These are phyloP conservation scores for Laburnicola sp. DNA, from an alignment of 2,329 filamentous ascomycete genomes.

Conservation along the genomic window DNA sequence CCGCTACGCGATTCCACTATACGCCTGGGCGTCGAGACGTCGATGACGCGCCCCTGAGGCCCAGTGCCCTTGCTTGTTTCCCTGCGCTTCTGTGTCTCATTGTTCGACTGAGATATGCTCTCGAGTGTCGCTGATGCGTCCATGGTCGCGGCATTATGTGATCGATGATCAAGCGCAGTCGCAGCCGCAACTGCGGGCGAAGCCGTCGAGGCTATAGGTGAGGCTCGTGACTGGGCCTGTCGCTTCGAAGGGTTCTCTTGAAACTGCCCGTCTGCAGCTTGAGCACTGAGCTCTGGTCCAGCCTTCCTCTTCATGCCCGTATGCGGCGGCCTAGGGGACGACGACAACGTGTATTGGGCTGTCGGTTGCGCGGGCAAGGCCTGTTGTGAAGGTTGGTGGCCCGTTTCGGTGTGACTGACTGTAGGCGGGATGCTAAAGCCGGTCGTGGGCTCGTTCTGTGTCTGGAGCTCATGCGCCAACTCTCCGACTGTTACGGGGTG, in stretches of 20 bases:
- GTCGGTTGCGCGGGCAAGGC: slow-evolving; percentile 15
- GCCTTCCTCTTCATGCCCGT: slow-evolving; percentile 45
- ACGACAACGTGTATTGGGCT: slow-evolving; percentile 31
- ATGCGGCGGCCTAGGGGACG: slow-evolving; percentile 28
- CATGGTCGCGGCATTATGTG: slow-evolving; percentile 22
- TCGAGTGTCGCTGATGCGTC: slow-evolving; percentile 21
- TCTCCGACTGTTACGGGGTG: slow-evolving; percentile 53
- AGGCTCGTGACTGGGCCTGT: slow-evolving; percentile 36
- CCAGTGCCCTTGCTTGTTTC: slow-evolving; percentile 39
- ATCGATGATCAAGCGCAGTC: slow-evolving; percentile 22
- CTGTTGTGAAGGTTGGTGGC: slow-evolving; percentile 27
- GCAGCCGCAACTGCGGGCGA: slow-evolving; percentile 23
- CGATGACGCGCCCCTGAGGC: slow-evolving; percentile 38
- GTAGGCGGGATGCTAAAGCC: slow-evolving; percentile 47
- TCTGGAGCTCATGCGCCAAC: slow-evolving; percentile 44
- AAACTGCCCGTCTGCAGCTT: slow-evolving; percentile 21
- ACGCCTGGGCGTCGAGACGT: slow-evolving; percentile 38
- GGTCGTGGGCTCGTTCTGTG: slow-evolving; percentile 30
- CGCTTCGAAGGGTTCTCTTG: slow-evolving; percentile 36
- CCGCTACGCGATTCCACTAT: slow-evolving; percentile 31
- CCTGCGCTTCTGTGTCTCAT: slow-evolving; percentile 26
- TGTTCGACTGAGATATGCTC: slow-evolving; percentile 17
- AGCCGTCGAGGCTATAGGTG: slow-evolving; percentile 34
- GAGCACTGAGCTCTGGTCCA: slow-evolving; percentile 36
- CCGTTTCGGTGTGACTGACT: slow-evolving; percentile 18